phyloP scores from a whole-genome alignment of 371 early-diverging fungal species.

The Mortierella sp. region DNA sequence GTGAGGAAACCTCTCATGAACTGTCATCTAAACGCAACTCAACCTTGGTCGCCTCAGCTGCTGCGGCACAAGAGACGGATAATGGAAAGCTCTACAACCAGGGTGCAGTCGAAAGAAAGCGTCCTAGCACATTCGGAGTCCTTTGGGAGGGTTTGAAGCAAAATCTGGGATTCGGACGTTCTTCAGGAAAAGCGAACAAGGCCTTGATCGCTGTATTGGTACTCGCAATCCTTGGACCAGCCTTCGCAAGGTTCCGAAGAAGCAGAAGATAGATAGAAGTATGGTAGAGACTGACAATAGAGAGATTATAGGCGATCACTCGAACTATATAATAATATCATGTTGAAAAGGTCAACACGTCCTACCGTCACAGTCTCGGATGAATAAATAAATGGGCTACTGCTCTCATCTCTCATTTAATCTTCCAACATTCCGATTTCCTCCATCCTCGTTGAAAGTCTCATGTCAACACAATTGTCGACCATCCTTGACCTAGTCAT shows the following conservation, averaged over 20 bases:
- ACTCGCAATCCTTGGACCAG: slow-evolving; percentile 38
- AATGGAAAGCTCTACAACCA: not conserved
- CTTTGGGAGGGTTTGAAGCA: slow-evolving; percentile 39
- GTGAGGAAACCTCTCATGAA: slow-evolving; percentile 15
- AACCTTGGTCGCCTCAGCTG: not conserved
- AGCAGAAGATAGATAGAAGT: not conserved
- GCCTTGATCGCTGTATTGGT: slow-evolving; percentile 25
- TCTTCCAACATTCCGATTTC: not conserved
- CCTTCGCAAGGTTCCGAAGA: slow-evolving; percentile 27
- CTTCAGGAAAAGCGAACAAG: slow-evolving; percentile 10
- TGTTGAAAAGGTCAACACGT: no score
- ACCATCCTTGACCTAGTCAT: slow-evolving; percentile 10
- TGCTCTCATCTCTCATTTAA: not conserved
- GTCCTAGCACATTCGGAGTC: slow-evolving; percentile 21
- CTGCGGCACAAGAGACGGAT: not conserved
- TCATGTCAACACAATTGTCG: not conserved
- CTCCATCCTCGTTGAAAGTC: no score
- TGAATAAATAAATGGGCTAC: not conserved
- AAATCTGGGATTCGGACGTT: slow-evolving; percentile 21
- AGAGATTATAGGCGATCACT: no score
- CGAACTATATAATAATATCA: no score
- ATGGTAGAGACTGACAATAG: not conserved
- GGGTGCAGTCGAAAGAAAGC: slow-evolving; percentile 1
- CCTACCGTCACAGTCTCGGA: no score
- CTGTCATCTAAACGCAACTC: not conserved